A percentile compares a stretch with the other conserved stretches of the same genome.
phyloP scores from a whole-genome alignment of 1,284 basidiomycete genomes.

The Heliocybe sulcata region DNA sequence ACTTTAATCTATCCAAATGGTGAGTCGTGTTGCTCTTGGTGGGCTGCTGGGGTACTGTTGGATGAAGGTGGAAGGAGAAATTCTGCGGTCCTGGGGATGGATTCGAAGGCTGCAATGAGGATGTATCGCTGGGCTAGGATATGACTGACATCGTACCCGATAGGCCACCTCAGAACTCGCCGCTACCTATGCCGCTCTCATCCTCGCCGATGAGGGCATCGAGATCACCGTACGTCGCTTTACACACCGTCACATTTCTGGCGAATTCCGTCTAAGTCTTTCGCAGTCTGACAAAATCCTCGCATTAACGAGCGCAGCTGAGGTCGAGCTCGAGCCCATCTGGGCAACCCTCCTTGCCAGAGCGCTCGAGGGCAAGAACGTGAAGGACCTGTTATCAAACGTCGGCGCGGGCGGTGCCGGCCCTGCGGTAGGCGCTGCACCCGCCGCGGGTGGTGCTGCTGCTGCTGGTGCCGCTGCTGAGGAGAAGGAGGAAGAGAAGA shows the following conservation, averaged over 20 bases:
- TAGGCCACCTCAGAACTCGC: constrained; percentile 71
- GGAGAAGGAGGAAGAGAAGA: constrained; percentile 64
- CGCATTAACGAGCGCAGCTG: constrained; percentile 78
- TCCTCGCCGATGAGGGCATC: constrained; percentile 93
- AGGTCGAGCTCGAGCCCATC: constrained; percentile 90
- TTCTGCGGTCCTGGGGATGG: neutral
- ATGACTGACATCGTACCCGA: neutral
- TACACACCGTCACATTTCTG: neutral
- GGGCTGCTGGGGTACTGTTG: neutral
- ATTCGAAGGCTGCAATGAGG: neutral
- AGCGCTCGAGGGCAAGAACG: constrained; percentile 96
- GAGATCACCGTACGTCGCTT: constrained; percentile 86
- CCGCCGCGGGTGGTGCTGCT: constrained; percentile 47
- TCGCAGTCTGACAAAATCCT: constrained; percentile 85
- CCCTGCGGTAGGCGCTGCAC: constrained; percentile 57
- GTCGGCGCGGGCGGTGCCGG: constrained; percentile 82
- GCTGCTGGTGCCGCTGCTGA: constrained; percentile 56
- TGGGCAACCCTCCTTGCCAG: constrained; percentile 97
- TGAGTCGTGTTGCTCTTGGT: neutral
- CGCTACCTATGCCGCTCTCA: constrained; percentile 88
- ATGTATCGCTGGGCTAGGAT: neutral
- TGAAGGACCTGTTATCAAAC: constrained; percentile 92
- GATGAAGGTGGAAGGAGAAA: neutral
- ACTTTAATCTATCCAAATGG: neutral
- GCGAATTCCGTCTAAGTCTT: neutral